phyloP scores from a whole-genome alignment of 441 rosid species.

The Melianthus villosus region DNA sequence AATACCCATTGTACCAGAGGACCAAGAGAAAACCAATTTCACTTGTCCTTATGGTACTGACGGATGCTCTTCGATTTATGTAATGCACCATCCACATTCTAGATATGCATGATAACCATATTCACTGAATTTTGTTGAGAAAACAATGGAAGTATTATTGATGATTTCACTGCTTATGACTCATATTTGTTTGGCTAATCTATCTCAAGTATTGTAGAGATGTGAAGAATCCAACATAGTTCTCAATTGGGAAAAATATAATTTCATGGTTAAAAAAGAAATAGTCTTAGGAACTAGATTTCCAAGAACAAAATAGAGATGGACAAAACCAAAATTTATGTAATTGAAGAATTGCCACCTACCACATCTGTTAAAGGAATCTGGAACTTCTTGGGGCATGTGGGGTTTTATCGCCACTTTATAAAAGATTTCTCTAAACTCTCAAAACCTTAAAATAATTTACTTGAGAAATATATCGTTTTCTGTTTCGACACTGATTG shows the following conservation, averaged over 20 bases:
- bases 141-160: conserved; percentile 5
- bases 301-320: background rate
- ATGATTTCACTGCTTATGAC: background rate
- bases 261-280: background rate
- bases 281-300: background rate
- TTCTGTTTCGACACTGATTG: too few relatives aligned
- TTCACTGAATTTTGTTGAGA: background rate
- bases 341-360: background rate
- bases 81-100: conserved; percentile 7
- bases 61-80: conserved; percentile 5
- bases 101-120: background rate
- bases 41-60: background rate
- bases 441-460: too few relatives aligned
- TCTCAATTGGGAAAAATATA: conserved; percentile 1
- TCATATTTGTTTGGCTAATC: background rate
- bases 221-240: background rate
- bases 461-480: too few relatives aligned
- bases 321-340: background rate
- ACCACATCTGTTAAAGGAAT: too few relatives aligned
- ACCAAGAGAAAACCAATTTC: background rate
- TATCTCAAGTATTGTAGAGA: background rate
- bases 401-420: too few relatives aligned
- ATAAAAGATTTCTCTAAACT: too few relatives aligned
- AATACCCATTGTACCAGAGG: background rate
- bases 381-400: too few relatives aligned